Base-by-base conservation (phyloP, 2,329 filamentous ascomycete species). In the Fusarium sp. region DNA sequence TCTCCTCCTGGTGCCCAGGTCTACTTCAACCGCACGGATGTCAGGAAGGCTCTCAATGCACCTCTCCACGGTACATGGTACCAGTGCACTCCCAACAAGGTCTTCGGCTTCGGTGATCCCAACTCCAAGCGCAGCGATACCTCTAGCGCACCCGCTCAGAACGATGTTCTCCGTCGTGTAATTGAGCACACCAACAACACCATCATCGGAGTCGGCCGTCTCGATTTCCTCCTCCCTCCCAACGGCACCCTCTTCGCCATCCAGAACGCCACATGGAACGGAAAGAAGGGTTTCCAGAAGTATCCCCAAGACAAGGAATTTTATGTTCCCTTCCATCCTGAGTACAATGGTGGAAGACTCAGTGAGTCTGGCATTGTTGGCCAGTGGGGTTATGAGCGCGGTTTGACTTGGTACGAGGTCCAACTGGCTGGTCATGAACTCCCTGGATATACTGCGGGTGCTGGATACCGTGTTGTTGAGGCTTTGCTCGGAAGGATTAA, bases 181-280 rank as follows among this genome's bases (percentile, higher is more conserved):
- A 77, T 77, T 5, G 75, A 78, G 47, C 64, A 71, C 28, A 77
- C 75, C 1, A 77, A 77, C 55, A 77, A 77, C 65, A 76, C 75
- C 20, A 77, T 77, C 23, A 77, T 77, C 8, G 76, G 74, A 0
- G 68, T 67, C 6, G 76, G 76, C 4, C 68, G 70, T 13, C 66
- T 77, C 4, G 92, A 94, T 78, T 92, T 85, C 75, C 84, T 92
- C 66, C 84, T 93, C 3, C 83, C 91, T 13, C 83, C 84, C 74
- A 92, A 93, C 76, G 92, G 92, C 20, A 92, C 91, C 0, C 83
- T 94, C 3, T 82, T 93, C 9, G 85, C 86, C 1, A 89, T 94
- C 49, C 92, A 94, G 75, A 94, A 94, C 80, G 92, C 93, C 85
- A 94, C 91, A 0, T 94, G 89, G 89, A 86, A 88, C 62, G 92